Evolutionary conservation across 768 basidiomycete species (phyloP).

Genomic region (Goffeauzyma gilvescens): DNA sequence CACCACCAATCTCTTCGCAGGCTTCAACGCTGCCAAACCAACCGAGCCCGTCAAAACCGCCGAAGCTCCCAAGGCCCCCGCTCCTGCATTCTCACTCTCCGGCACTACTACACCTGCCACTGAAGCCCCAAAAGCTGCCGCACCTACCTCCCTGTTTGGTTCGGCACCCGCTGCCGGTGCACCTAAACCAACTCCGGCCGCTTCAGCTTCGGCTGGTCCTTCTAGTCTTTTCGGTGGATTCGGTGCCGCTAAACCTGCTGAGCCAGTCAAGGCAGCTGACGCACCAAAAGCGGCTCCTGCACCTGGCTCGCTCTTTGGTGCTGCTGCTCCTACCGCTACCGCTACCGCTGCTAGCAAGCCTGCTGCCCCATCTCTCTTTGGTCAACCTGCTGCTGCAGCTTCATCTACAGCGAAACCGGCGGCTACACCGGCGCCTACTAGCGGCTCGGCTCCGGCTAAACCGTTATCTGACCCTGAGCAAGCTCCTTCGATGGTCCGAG

Average conservation of each 20-base stretch:
- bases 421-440: neutral
- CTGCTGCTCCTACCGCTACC: neutral
- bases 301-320: neutral
- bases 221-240: neutral
- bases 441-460: neutral
- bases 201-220: neutral
- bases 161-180: neutral
- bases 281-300: neutral
- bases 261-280: neutral
- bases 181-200: neutral
- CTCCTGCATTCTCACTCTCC: neutral
- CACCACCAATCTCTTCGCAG: neutral
- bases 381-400: constrained; percentile 3
- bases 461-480: constrained; percentile 1
- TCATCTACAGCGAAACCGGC: constrained; percentile 1
- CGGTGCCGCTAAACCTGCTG: neutral
- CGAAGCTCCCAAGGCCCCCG: neutral
- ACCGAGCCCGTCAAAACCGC: neutral
- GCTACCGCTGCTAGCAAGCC: neutral
- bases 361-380: neutral
- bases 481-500: constrained; percentile 9
- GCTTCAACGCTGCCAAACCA: neutral
- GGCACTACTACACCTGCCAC: neutral
- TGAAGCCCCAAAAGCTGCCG: neutral
- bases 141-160: neutral